Percentiles rank a stretch among this genome's conserved stretches.
phyloP scores from a whole-genome alignment of 2,329 filamentous ascomycete species.

The Alternaria alternata region DNA sequence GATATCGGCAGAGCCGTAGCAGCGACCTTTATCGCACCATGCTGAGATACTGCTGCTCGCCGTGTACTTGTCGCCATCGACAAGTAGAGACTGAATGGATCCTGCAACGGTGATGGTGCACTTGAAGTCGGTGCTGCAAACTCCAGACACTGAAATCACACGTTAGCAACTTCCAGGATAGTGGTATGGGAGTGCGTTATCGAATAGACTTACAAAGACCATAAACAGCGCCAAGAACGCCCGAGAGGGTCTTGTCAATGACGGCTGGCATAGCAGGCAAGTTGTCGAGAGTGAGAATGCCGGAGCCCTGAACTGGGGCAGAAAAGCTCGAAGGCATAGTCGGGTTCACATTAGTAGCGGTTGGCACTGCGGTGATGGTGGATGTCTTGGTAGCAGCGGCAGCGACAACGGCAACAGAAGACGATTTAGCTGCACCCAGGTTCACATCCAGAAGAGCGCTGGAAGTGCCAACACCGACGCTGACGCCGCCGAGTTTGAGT shows the following conservation, averaged over 20 bases:
- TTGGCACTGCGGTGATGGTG: not conserved
- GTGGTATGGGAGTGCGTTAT: not conserved
- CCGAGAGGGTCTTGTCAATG: slow-evolving; percentile 6
- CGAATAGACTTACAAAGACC: slow-evolving; percentile 4
- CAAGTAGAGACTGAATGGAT: slow-evolving; percentile 13
- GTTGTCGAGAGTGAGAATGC: slow-evolving; percentile 7
- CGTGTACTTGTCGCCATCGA: slow-evolving; percentile 12
- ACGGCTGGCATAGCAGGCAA: slow-evolving; percentile 12
- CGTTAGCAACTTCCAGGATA: not conserved
- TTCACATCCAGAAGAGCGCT: slow-evolving; percentile 2
- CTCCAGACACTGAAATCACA: slow-evolving; percentile 3
- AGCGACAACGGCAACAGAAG: not conserved
- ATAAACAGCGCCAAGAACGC: slow-evolving; percentile 1
- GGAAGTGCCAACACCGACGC: slow-evolving; percentile 4
- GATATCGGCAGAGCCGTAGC: slow-evolving; percentile 6
- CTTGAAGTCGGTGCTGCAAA: slow-evolving; percentile 1
- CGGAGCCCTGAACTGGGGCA: slow-evolving; percentile 7
- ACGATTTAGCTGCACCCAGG: not conserved
- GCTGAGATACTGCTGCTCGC: not conserved
- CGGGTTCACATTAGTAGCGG: not conserved
- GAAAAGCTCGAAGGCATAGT: slow-evolving; percentile 10
- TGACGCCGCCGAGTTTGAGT: not conserved
- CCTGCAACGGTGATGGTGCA: slow-evolving; percentile 11
- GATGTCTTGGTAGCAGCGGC: not conserved
- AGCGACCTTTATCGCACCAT: slow-evolving; percentile 10